These are phyloP conservation scores for Daedalea quercina DNA, from an alignment of 768 basidiomycete genomes.

Conservation along the genomic window DNA sequence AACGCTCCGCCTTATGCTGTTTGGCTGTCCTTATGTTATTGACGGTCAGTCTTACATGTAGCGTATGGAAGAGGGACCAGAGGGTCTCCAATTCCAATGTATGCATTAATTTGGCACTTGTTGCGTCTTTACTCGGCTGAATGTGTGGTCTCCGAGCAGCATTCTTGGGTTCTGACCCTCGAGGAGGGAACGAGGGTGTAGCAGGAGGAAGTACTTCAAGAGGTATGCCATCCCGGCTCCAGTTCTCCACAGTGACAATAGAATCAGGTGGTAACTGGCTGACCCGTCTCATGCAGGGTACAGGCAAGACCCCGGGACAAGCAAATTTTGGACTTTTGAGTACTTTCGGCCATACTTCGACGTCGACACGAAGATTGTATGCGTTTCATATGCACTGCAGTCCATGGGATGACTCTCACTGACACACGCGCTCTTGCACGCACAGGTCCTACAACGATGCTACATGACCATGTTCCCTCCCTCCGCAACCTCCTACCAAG, in stretches of 20 bases:
- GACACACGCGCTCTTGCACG: conserved; percentile 8
- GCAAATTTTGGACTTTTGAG: conserved; percentile 74
- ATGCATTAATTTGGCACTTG: neutral
- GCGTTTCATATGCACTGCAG: conserved; percentile 5
- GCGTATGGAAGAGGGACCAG: conserved; percentile 26
- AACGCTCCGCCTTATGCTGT: neutral
- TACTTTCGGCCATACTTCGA: conserved; percentile 89
- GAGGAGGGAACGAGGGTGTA: conserved; percentile 9
- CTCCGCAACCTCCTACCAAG: conserved; percentile 50
- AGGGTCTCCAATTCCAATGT: conserved; percentile 26
- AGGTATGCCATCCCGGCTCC: conserved; percentile 9
- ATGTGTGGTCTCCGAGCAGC: conserved; percentile 8
- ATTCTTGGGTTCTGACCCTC: conserved; percentile 20
- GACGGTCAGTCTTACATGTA: conserved; percentile 13
- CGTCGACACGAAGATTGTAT: conserved; percentile 74
- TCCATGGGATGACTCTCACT: neutral
- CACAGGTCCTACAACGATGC: conserved; percentile 68
- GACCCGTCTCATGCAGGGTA: conserved; percentile 52
- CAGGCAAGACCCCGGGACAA: conserved; percentile 43
- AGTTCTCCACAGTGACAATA: no score
- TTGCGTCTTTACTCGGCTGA: neutral
- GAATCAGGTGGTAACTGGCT: no score
- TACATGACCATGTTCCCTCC: conserved; percentile 75
- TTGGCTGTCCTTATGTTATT: conserved; percentile 7
- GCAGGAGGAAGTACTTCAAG: conserved; percentile 7